Evolutionary conservation across 208 protist genomes (phyloP), one percentile per base, ranked within the genome.

Genomic region (Trypanosoma lewisi): DNA sequence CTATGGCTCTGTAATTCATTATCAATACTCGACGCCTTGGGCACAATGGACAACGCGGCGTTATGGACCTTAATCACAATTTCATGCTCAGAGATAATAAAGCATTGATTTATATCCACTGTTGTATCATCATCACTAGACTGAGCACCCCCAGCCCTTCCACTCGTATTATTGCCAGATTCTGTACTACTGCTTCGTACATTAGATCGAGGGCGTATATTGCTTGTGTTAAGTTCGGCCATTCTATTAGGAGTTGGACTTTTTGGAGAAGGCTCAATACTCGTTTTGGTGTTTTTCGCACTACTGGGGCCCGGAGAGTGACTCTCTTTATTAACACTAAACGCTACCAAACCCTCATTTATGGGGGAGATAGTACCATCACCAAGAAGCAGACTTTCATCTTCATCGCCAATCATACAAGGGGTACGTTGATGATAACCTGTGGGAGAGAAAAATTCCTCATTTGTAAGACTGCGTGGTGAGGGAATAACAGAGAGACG

Each of bases 361-460:
- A 30, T 30, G 16, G 27, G 27, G 3, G 55, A 73, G 28, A 33
- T 37, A 31, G 11, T 36, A 51, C 49, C 41, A 19, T 49, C 51
- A 36, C n/a, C 12, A 56, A 60, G 30, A 63, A 70, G 14, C 44
- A 63, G 6, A 45, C 65, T 2, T 9, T 79, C 75, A 30, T 88
- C 83, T 36, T 94, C 83, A 27, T 78, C 80, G 16, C 79, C 87
- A 23, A 87, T 66, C 63, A 94, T 86, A 56, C 77, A 82, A 11
- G 87, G 81, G 12, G 87, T 94, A 60, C 87, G 87, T 56, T 89
- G 82, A 50, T 94, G 87, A 36, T 78, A 81, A 67, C 79, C 85
- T 28, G 61, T 50, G 11, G 83, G 83, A 25, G 84, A 85, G 19
- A 63, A 34, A 74, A 75, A 75, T 28, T 77, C 79, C 21, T 63